phyloP scores from a whole-genome alignment of 495 filamentous ascomycete species.

The Aspergillus biplanus region DNA sequence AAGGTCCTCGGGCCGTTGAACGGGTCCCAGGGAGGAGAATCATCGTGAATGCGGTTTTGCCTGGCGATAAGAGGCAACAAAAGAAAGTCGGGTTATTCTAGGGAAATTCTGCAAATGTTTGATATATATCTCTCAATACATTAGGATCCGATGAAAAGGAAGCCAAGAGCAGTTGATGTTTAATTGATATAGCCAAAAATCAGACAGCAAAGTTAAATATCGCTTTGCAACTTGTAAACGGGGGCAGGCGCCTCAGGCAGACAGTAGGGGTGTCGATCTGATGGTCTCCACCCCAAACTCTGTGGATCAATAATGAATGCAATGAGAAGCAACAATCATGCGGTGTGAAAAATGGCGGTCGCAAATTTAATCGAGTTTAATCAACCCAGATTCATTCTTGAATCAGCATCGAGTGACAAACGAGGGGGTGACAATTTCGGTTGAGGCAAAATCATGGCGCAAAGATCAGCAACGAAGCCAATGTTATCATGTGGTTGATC shows the following conservation, averaged over 20 bases:
- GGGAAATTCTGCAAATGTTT: not conserved
- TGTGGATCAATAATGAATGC: slow-evolving; percentile 15
- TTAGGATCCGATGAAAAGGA: not conserved
- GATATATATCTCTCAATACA: not conserved
- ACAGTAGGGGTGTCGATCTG: slow-evolving; percentile 22
- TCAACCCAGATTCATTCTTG: not conserved
- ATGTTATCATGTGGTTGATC: slow-evolving; percentile 6
- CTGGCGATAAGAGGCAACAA: not conserved
- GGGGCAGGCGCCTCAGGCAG: slow-evolving; percentile 1
- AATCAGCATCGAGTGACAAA: not conserved
- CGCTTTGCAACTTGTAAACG: slow-evolving; percentile 7
- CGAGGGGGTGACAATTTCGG: not conserved
- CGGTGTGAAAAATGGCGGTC: not conserved
- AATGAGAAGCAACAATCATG: slow-evolving; percentile 10
- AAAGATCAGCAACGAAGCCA: slow-evolving; percentile 11
- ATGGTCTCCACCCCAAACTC: slow-evolving; percentile 26
- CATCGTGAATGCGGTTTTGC: slow-evolving; percentile 15
- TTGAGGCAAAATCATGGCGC: slow-evolving; percentile 2
- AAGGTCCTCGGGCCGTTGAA: slow-evolving; percentile 31
- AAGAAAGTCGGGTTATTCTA: not conserved
- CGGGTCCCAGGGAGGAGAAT: slow-evolving; percentile 26
- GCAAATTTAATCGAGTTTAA: not conserved
- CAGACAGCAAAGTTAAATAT: slow-evolving; percentile 2
- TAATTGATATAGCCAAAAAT: not conserved
- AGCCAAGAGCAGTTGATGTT: not conserved